Base-by-base conservation (phyloP, 768 basidiomycete species). In the Pleurotus citrinopileatus region DNA sequence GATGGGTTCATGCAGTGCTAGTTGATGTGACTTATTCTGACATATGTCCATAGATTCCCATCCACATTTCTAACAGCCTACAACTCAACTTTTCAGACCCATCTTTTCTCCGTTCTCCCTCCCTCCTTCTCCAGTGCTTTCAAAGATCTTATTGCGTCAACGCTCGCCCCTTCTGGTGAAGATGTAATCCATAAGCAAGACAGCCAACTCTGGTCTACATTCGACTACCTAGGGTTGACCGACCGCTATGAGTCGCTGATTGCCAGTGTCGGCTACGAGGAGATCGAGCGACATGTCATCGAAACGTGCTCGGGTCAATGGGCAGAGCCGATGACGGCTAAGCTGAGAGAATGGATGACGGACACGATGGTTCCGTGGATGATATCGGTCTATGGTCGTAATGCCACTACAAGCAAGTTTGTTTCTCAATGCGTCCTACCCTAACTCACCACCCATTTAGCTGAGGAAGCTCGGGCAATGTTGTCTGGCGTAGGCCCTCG, bases 211-310 rank as follows among this genome's bases (percentile, higher is more conserved):
- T 85, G 87, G 85, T 68, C 71, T 17, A 70, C 82, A 1, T 84
- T 91, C 56, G 87, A 87, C 53, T 70, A 72, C 1, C 79, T 96
- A 0, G 90, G 89, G 3, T 73, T 96, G 7, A 74, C 90, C 23
- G 89, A 91, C 57, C 84, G 91, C 25, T 93, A 89, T 63, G 93
- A 95, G 62, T 81, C 83, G 5, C 80, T 94, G 54, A 82, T 98
- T 25, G 84, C 89, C 17, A 84, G 83, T 46, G 87, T 94, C 3
- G 90, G 91, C 25, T 93, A 94, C 59, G 88, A 90, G 62, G 82
- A 85, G 60, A 94, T 99, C 57, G 91, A 94, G 63, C 65, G 72
- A 3, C 78, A 90, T 55, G 87, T 97, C 0, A 52, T 79, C 54
- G 75, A 76, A 55, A 82, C 79, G 2, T 93, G 89, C 63, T 70